Base-by-base conservation (phyloP, 225 moss, liverwort and hornwort species). In the Pleurozium schreberi region DNA sequence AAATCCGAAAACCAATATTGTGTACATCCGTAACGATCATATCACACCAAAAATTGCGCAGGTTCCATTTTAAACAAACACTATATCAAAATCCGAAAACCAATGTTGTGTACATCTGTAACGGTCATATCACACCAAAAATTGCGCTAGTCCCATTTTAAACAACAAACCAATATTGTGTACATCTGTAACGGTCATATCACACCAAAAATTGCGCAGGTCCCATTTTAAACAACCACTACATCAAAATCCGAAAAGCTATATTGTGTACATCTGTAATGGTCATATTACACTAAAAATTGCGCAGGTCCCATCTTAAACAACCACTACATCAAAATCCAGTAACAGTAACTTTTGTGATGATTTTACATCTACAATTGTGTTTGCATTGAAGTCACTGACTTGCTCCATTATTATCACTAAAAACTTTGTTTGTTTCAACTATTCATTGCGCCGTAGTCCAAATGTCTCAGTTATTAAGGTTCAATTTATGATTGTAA, bases 301-400 rank as follows among this genome's bases (percentile, higher is more conserved):
- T 1, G 6, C 23, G 9, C 14, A 36, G 9, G 21, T 53, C 3
- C 9, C 4, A 23, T 14, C 3, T 0, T 8, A 20, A 76, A 76
- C 6, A 76, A 9, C 4, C 9, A 8, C 8, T 38, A 15, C 4
- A 25, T 55, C 0, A 0, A 55, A 25, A 38, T 0, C 6, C 14
- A n/a, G n/a, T 55, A 26, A 25, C 6, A 78, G 6, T 25, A 38
- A 25, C 3, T 78, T 38, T n/a, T 55, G 23, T 78, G 6, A 78
- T 57, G 55, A 2, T 55, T n/a, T 55, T 57, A 55, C 26, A 78
- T n/a, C 26, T 23, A 38, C 10, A 1, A 77, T 0, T 3, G 2
- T 25, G 10, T 25, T 25, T 4, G 0, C 55, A 38, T 15, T 38
- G 10, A 2, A 2, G 22, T 55, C 9, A 34, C 8, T 75, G 34